Conservation (phyloP, 164 flowering plant genomes). For the Aristolochia fimbriata region DNA sequence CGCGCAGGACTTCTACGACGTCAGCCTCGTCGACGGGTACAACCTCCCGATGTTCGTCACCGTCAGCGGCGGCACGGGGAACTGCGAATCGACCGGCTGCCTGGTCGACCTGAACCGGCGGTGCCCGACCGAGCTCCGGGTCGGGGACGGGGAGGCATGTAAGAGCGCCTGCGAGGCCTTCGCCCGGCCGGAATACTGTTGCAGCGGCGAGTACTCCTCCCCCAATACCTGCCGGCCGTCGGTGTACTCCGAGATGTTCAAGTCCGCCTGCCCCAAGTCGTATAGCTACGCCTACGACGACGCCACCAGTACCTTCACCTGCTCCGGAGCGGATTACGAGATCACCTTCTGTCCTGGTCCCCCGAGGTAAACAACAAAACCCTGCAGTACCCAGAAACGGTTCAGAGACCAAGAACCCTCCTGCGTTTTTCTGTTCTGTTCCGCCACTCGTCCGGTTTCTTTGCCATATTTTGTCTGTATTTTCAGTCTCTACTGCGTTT, state of each 20-base stretch:
- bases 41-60: conserved; percentile 55
- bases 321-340: conserved; percentile 50
- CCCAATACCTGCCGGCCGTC: conserved; percentile 54
- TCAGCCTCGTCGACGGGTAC: conserved; percentile 75
- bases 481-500: too few species aligned
- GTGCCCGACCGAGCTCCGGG: conserved; percentile 32
- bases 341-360: conserved; percentile 58
- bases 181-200: conserved; percentile 48
- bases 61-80: conserved; percentile 37
- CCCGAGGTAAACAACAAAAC: conserved; percentile 20
- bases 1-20: conserved; percentile 62
- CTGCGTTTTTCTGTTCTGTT: neutral
- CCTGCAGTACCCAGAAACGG: neutral
- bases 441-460: neutral
- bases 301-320: conserved; percentile 58
- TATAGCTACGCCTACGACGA: conserved; percentile 71
- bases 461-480: too few species aligned
- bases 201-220: conserved; percentile 46
- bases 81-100: conserved; percentile 50
- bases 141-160: conserved; percentile 39
- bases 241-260: conserved; percentile 45
- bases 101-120: conserved; percentile 32
- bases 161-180: conserved; percentile 76
- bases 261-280: conserved; percentile 51
- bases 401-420: neutral